These are phyloP conservation scores for Pascua guehoae DNA, from an alignment of 1,284 basidiomycete species.

Conservation along the genomic window DNA sequence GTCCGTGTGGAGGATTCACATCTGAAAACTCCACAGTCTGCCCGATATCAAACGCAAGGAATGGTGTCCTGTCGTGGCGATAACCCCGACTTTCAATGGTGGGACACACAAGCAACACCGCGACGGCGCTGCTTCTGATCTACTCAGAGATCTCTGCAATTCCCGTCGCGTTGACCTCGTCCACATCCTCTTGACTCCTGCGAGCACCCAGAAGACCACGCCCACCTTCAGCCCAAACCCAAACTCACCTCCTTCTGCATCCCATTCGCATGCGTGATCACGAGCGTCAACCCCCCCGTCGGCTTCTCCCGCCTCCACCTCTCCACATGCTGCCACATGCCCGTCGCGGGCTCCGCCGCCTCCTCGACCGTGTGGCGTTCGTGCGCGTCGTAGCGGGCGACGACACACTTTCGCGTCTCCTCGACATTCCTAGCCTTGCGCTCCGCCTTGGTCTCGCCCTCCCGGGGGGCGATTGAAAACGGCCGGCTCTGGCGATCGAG, in stretches of 20 bases:
- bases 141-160: too few relatives aligned
- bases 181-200: too few relatives aligned
- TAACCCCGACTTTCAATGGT: too few relatives aligned
- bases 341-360: constrained; percentile 31
- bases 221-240: not conserved
- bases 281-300: constrained; percentile 58
- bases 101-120: too few relatives aligned
- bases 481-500: constrained; percentile 19
- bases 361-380: constrained; percentile 11
- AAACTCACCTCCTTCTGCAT: constrained; percentile 58
- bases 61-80: too few relatives aligned
- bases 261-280: constrained; percentile 75
- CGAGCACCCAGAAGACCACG: constrained; percentile 40
- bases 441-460: constrained; percentile 34
- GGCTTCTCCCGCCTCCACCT: constrained; percentile 13
- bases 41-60: too few relatives aligned
- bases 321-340: constrained; percentile 36
- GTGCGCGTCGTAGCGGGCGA: constrained; percentile 2
- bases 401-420: constrained; percentile 5
- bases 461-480: constrained; percentile 11
- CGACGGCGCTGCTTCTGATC: too few relatives aligned
- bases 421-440: constrained; percentile 24
- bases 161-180: too few relatives aligned
- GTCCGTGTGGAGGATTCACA: too few relatives aligned
- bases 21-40: too few relatives aligned